Base-by-base conservation (phyloP, 129 eudicot species). In the Rutidosis leptorrhynchoides region DNA sequence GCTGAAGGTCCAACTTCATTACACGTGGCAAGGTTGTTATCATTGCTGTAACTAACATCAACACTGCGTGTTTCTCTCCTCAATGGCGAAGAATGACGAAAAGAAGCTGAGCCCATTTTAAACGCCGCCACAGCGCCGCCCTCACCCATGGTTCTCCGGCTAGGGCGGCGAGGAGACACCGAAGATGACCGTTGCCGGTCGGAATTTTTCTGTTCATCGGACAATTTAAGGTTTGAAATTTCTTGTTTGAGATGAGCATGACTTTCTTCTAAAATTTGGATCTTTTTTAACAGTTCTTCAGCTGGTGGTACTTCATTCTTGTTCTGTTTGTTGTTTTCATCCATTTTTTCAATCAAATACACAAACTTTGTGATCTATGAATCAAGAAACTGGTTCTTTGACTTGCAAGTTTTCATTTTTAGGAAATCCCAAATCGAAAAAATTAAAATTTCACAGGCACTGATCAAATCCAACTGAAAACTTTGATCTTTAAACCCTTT, bases 281-380 rank as follows among this genome's bases (percentile, higher is more conserved):
- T 86, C 95, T 89, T 89, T 82, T 87, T 93, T 68, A 93, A 62
- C 3, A 93, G 73, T 80, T 93, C 99, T 66, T 93, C 96, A 17
- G 95, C 65, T 40, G 73, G 83, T 58, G 94, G 85, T 72, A 78
- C 33, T 33, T 59, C 64, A 42, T 20, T 65, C 59, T 73, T 12
- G 84, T 75, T 56, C 64, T 73, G 48, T 77, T 26, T 56, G 57
- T 73, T 60, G 72, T 74, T 33, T 76, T 51, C 56, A 48, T 59
- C 82, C 78, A 65, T 70, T 72, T 66, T 33, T 49, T 48, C 26
- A 67, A 63, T 67, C 46, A 59, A 25, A 67, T 15, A 59, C 79
- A 75, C 74, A 67, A 64, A 68, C 48, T n/a, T n/a, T 75, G 58
- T 68, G n/a, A n/a, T n/a, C n/a, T n/a, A n/a, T n/a, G n/a, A n/a